phyloP scores from a whole-genome alignment of 352 stramenopile species.

The Pythium periplocum region DNA sequence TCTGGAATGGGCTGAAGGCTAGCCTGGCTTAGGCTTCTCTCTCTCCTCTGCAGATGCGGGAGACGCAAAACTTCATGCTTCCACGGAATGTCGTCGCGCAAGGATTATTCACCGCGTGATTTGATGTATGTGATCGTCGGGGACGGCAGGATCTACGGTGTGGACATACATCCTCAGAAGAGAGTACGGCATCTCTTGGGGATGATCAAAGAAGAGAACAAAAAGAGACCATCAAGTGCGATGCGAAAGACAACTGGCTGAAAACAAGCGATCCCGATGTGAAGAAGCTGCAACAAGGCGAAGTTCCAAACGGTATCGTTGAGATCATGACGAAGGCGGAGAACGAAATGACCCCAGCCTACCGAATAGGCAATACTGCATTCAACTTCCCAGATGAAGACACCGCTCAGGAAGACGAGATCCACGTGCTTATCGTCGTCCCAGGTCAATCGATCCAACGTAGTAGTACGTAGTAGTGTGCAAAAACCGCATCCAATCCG shows the following conservation, averaged over 20 bases:
- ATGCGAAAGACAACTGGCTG: conserved; percentile 10
- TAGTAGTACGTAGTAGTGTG: no score
- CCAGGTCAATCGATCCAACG: background rate
- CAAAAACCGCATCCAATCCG: conserved; percentile 6
- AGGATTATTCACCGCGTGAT: no score
- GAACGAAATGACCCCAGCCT: conserved; percentile 12
- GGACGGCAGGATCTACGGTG: no score
- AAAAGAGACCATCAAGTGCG: background rate
- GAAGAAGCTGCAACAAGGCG: conserved; percentile 12
- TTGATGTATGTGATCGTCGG: no score
- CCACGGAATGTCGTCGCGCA: no score
- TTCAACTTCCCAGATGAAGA: conserved; percentile 12
- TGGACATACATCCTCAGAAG: no score
- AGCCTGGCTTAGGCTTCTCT: no score
- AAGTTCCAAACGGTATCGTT: conserved; percentile 11
- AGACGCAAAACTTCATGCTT: no score
- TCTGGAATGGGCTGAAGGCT: no score
- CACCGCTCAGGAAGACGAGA: conserved; percentile 8
- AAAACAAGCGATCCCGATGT: conserved; percentile 12
- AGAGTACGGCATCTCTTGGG: conserved; percentile 2
- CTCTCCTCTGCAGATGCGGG: no score
- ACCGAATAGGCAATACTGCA: conserved; percentile 9
- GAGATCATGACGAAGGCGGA: conserved; percentile 14
- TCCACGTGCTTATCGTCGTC: conserved; percentile 13
- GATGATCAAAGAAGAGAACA: conserved; percentile 6